Evolutionary conservation across 345 rosid genomes (phyloP), one percentile per base, ranked within the genome.

Genomic region (Acer saccharum): DNA sequence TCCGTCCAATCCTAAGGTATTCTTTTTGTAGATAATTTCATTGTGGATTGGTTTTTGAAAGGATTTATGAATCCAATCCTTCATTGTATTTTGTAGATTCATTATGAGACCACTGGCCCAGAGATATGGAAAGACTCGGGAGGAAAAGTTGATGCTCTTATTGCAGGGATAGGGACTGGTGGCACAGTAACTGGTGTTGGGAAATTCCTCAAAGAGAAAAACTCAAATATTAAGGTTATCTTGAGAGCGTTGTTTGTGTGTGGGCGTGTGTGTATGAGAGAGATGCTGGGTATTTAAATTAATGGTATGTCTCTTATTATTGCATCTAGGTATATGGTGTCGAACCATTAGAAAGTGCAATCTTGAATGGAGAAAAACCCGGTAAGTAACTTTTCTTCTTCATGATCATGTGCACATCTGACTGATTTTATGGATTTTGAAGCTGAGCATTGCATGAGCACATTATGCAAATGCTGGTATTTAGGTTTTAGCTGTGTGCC

Each of bases 101-200:
- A 78, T 66, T 72, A 78, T 61, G 81, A 78, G 46, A 78, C 88
- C 18, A 82, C 86, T 52, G 88, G 88, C 13, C 86, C 84, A 0
- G 85, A 85, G 77, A 85, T 85, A 63, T 82, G 86, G 88, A 68
- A 73, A 54, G 84, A 78, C 74, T 80, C 89, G 0, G 84, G 75
- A 43, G 87, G 89, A 72, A 84, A 77, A 78, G 86, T 88, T 25
- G 93, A 91, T 81, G 86, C 81, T 16, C 41, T 89, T 17, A 78
- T 89, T 60, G 71, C 90, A 2, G 92, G 84, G 14, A 69, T 89
- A 29, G 89, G 92, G 67, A 89, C 90, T 8, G 89, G 88, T 32
- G 92, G 92, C 16, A 89, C 88, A 0, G 76, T 88, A 68, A 84
- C 79, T n/a, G 97, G 95, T 17, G 81, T 77, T 4, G 98, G 98